Conservation (phyloP, 2,329 filamentous ascomycete species). For the Cladosporium sp. region DNA sequence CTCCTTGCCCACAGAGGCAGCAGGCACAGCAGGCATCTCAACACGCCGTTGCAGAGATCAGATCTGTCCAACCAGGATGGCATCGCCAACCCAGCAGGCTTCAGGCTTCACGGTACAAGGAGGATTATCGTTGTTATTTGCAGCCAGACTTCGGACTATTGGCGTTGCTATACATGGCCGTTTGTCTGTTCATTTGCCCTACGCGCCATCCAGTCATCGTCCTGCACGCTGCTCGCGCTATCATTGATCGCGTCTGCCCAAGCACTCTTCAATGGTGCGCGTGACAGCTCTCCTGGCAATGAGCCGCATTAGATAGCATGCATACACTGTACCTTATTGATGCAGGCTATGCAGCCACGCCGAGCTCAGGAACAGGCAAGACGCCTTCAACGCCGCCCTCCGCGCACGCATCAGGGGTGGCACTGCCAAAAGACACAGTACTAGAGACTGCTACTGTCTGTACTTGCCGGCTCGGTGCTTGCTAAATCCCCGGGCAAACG, state of each 20-base stretch:
- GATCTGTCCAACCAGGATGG: background rate
- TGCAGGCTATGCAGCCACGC: background rate
- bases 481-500: slow-evolving; percentile 1
- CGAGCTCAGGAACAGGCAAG: slow-evolving; percentile 6
- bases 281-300: background rate
- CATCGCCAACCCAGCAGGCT: background rate
- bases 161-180: background rate
- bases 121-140: background rate
- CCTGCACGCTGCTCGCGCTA: background rate
- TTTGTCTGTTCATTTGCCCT: background rate
- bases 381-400: background rate
- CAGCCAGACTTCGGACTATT: background rate
- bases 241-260: background rate
- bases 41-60: slow-evolving; percentile 1
- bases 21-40: slow-evolving; percentile 9
- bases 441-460: background rate
- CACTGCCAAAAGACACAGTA: background rate
- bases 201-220: background rate
- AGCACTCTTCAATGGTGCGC: background rate
- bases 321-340: background rate
- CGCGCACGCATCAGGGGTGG: background rate
- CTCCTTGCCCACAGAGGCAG: background rate
- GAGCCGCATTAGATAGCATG: background rate
- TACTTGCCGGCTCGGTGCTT: background rate
- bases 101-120: background rate